Conservation (phyloP, 768 basidiomycete genomes). For the Tricholoma matsutake region DNA sequence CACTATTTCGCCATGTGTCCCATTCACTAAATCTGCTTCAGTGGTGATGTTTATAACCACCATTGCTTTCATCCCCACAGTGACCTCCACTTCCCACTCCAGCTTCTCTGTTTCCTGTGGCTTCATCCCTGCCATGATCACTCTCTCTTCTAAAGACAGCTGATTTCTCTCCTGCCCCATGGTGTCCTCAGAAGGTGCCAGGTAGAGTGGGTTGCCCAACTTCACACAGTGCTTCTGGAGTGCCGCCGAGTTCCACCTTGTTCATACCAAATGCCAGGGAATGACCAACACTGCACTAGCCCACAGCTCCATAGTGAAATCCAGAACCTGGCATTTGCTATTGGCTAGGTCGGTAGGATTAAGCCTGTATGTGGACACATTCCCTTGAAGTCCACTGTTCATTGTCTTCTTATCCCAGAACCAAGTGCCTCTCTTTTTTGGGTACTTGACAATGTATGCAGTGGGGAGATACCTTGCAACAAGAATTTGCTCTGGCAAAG, state of each 20-base stretch:
- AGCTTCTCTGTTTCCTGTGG: slow-evolving; percentile 17
- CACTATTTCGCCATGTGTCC: slow-evolving; percentile 26
- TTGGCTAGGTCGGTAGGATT: too few relatives aligned
- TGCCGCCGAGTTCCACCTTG: not conserved
- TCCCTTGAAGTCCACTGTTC: too few relatives aligned
- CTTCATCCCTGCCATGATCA: slow-evolving; percentile 5
- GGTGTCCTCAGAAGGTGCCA: not conserved
- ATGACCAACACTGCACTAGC: not conserved
- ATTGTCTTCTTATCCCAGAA: too few relatives aligned
- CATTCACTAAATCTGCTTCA: slow-evolving; percentile 38
- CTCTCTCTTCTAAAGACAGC: too few relatives aligned
- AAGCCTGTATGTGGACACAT: too few relatives aligned
- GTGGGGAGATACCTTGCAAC: too few relatives aligned
- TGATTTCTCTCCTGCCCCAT: too few relatives aligned
- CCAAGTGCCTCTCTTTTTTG: too few relatives aligned
- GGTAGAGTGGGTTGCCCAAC: not conserved
- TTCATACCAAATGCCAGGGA: not conserved
- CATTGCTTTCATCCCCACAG: slow-evolving; percentile 37
- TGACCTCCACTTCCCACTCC: slow-evolving; percentile 22
- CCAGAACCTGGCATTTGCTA: not conserved
- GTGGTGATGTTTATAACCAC: slow-evolving; percentile 33
- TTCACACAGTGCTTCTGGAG: not conserved
- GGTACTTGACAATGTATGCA: too few relatives aligned
- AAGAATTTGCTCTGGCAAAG: too few relatives aligned
- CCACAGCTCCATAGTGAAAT: not conserved